phyloP scores from a whole-genome alignment of 805 yeast genomes.

The Kodamaea sagamina region DNA sequence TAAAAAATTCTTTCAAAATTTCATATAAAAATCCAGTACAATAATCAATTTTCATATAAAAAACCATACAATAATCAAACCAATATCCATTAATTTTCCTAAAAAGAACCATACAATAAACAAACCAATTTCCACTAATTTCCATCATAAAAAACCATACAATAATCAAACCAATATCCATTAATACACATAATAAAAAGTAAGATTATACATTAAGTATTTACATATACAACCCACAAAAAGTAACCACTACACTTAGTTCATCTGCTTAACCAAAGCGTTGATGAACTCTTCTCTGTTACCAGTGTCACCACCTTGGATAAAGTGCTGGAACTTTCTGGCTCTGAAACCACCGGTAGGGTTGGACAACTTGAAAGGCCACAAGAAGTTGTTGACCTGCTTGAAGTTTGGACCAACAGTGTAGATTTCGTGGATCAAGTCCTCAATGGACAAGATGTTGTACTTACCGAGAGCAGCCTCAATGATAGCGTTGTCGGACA shows the following conservation, averaged over 20 bases:
- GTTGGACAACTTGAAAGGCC: conserved; percentile 97
- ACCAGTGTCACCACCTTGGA: conserved; percentile 98
- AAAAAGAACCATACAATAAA: conserved; percentile 7
- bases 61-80: conserved; percentile 7
- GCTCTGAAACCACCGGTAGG: conserved; percentile 99
- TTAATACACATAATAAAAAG: conserved; percentile 10
- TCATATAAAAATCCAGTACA: conserved; percentile 12
- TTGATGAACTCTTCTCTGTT: conserved; percentile 96
- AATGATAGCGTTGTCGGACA: conserved; percentile 83
- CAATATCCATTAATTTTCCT: conserved; percentile 6
- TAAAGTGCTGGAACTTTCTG: conserved; percentile 95
- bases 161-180: conserved; percentile 4
- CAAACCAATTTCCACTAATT: conserved; percentile 1
- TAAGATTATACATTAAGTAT: conserved; percentile 11
- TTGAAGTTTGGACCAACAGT: conserved; percentile 98
- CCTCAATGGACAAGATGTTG: conserved; percentile 91
- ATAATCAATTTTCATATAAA: not conserved
- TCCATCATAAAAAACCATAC: conserved; percentile 9
- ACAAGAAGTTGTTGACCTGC: conserved; percentile 97
- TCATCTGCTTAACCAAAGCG: conserved; percentile 91
- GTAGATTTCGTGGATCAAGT: conserved; percentile 93
- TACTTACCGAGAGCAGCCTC: conserved; percentile 88
- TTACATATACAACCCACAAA: conserved; percentile 12
- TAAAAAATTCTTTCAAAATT: too few species aligned
- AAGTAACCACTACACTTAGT: conserved; percentile 48